Percentiles rank a stretch among this genome's conserved stretches.
phyloP scores from a whole-genome alignment of 805 yeast species.

The Schwanniomyces occidentalis region DNA sequence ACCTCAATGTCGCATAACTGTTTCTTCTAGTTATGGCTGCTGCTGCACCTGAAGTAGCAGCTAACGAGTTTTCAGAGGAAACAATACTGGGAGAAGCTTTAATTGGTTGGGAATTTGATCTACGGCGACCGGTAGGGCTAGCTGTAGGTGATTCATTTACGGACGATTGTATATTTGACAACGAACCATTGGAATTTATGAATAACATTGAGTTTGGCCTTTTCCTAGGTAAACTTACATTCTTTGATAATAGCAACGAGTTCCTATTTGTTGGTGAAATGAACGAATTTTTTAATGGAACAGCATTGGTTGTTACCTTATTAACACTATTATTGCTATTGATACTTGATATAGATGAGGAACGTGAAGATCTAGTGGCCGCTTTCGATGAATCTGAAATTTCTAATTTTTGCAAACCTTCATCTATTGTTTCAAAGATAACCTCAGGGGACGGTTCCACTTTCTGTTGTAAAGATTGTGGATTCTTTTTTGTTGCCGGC shows the following conservation, averaged over 20 bases:
- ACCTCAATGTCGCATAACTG: conserved; percentile 11
- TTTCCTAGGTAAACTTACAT: conserved; percentile 4
- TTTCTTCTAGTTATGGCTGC: conserved; percentile 24
- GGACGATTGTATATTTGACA: conserved; percentile 7
- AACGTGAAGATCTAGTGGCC: conserved; percentile 20
- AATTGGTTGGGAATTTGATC: conserved; percentile 40
- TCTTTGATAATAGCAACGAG: conserved; percentile 10
- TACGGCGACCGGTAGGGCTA: conserved; percentile 24
- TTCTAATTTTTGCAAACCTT: conserved; percentile 17
- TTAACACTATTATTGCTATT: conserved; percentile 15
- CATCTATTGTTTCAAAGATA: conserved; percentile 5
- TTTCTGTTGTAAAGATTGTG: no score
- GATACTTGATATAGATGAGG: conserved; percentile 27
- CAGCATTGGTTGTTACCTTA: conserved; percentile 17
- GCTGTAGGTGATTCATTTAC: conserved; percentile 9
- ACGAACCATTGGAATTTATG: conserved; percentile 17
- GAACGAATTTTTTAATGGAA: conserved; percentile 2
- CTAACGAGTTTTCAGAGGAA: conserved; percentile 2
- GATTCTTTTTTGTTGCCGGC: not conserved
- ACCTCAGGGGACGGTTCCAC: no score
- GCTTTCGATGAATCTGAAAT: conserved; percentile 8
- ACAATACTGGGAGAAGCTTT: conserved; percentile 4
- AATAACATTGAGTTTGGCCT: conserved; percentile 31
- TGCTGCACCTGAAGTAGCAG: conserved; percentile 36
- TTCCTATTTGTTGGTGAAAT: conserved; percentile 13